These are phyloP conservation scores for Achaetomiella virescens DNA, from an alignment of 495 filamentous ascomycete species.

Conservation along the genomic window DNA sequence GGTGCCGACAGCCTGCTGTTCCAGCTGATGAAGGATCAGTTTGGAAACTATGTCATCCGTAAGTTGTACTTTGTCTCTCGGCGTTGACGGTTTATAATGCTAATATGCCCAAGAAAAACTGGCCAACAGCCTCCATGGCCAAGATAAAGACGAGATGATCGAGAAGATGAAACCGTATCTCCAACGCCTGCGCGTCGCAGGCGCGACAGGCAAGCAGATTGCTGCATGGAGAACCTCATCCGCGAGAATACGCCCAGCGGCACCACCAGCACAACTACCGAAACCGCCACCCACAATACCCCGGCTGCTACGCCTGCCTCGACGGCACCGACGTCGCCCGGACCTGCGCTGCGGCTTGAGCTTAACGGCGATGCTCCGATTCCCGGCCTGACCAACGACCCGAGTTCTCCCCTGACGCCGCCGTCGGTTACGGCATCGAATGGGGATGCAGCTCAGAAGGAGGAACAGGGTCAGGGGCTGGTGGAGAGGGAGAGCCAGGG, in stretches of 20 bases:
- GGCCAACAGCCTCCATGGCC: constrained; percentile 54
- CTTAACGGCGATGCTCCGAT: constrained; percentile 49
- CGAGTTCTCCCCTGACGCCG: constrained; percentile 61
- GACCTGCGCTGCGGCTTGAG: constrained; percentile 35
- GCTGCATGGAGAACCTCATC: constrained; percentile 56
- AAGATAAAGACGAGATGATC: constrained; percentile 60
- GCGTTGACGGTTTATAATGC: not conserved
- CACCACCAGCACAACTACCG: constrained; percentile 24
- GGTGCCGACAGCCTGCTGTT: constrained; percentile 63
- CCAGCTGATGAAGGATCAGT: constrained; percentile 81
- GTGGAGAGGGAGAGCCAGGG: too few species aligned
- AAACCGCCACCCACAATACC: constrained; percentile 18
- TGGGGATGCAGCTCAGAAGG: constrained; percentile 46
- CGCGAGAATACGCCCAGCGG: not conserved
- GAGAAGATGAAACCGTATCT: constrained; percentile 72
- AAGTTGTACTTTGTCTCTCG: constrained; percentile 39
- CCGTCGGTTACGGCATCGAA: constrained; percentile 58
- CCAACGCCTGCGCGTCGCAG: constrained; percentile 61
- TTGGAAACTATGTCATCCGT: constrained; percentile 97
- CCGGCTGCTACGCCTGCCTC: constrained; percentile 19
- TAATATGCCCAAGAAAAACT: constrained; percentile 34
- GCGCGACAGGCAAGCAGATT: constrained; percentile 69
- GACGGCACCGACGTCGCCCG: constrained; percentile 26
- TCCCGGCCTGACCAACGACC: constrained; percentile 53
- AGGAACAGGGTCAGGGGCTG: not conserved